phyloP scores from a whole-genome alignment of 1,284 basidiomycete species.

The Marasmius fiardii region DNA sequence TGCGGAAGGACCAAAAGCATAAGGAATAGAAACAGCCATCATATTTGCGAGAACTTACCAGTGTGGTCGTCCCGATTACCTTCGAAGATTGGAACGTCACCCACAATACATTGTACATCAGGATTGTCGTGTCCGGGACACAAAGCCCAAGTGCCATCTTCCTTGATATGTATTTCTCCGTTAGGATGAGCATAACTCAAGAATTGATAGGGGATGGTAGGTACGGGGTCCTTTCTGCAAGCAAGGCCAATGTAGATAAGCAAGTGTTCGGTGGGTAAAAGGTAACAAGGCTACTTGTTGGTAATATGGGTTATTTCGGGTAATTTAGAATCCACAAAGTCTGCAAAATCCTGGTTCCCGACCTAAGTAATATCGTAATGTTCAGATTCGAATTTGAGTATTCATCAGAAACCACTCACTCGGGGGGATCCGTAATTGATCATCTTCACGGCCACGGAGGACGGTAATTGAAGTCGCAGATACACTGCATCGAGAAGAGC shows the following conservation, averaged over 20 bases:
- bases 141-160: slow-evolving; percentile 21
- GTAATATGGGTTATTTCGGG: slow-evolving; percentile 46
- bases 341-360: slow-evolving; percentile 58
- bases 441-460: slow-evolving; percentile 24
- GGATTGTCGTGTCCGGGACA: slow-evolving; percentile 58
- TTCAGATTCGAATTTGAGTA: neutral
- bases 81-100: slow-evolving; percentile 51
- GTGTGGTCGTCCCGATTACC: slow-evolving; percentile 43
- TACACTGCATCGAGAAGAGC: slow-evolving; percentile 41
- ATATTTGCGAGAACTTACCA: slow-evolving; percentile 23
- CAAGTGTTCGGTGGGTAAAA: slow-evolving; percentile 19
- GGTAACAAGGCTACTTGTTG: slow-evolving; percentile 35
- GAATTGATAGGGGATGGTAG: slow-evolving; percentile 43
- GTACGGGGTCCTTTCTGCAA: slow-evolving; percentile 39
- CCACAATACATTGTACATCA: slow-evolving; percentile 46
- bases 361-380: slow-evolving; percentile 33
- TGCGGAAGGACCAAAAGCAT: slow-evolving; percentile 12
- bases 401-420: slow-evolving; percentile 26
- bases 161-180: slow-evolving; percentile 57
- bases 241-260: slow-evolving; percentile 4
- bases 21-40: neutral
- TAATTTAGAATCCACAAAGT: slow-evolving; percentile 49
- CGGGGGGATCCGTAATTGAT: slow-evolving; percentile 59
- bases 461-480: slow-evolving; percentile 28
- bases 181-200: slow-evolving; percentile 52